phyloP scores from a whole-genome alignment of 768 basidiomycete species.

The Boletus coccyginus region DNA sequence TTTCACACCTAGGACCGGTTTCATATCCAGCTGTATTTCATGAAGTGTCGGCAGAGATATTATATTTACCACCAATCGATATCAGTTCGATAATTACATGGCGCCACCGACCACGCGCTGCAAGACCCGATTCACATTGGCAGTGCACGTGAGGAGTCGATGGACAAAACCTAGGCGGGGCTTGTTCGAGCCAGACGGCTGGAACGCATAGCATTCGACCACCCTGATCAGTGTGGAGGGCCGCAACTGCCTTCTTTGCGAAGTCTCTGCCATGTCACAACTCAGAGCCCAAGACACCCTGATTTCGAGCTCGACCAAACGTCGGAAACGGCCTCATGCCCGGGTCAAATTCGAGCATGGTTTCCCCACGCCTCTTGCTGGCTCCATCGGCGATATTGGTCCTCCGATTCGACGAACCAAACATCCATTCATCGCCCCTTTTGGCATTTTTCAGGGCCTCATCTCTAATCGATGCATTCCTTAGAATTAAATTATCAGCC shows the following conservation, averaged over 20 bases:
- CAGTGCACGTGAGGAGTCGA: not conserved
- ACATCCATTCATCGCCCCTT: no score
- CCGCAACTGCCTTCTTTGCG: not conserved
- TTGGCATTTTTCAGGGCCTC: no score
- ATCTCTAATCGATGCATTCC: no score
- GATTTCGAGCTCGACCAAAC: no score
- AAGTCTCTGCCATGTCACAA: not conserved
- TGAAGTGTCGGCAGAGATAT: not conserved
- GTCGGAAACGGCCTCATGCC: no score
- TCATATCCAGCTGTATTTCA: not conserved
- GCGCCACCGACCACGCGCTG: not conserved
- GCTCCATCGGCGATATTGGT: no score
- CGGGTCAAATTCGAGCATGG: no score
- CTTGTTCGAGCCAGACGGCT: not conserved
- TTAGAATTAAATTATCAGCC: no score
- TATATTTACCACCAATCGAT: not conserved
- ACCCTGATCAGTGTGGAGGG: slow-evolving; percentile 1
- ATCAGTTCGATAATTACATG: not conserved
- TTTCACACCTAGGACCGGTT: not conserved
- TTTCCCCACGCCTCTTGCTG: no score
- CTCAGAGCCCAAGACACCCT: not conserved
- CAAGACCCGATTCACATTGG: not conserved
- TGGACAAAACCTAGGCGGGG: not conserved
- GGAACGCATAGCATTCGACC: not conserved
- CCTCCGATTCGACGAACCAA: no score